Percentiles rank a stretch among this genome's conserved stretches.
These are phyloP conservation scores for Xylaria venustula DNA, from an alignment of 495 filamentous ascomycete genomes.

Conservation along the genomic window DNA sequence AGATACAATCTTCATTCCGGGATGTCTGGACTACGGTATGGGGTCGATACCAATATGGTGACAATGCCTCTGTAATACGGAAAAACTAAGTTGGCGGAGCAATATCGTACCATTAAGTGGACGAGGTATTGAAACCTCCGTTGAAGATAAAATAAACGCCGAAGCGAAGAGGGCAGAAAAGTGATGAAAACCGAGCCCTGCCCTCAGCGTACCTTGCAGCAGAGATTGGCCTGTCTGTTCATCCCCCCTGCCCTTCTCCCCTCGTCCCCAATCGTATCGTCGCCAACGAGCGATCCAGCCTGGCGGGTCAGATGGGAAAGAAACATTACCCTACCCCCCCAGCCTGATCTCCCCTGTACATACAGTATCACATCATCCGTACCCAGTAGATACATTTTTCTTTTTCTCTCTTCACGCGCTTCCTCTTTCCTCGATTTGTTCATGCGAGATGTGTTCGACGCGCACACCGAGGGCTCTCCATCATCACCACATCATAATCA, in stretches of 20 bases:
- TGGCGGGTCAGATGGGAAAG: not conserved
- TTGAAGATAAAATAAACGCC: not conserved
- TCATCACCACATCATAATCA: not conserved
- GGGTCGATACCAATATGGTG: too few species aligned
- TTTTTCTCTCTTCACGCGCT: not conserved
- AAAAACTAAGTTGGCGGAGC: too few species aligned
- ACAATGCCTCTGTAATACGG: too few species aligned
- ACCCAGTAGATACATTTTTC: not conserved
- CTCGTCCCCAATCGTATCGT: not conserved
- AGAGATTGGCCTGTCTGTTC: not conserved
- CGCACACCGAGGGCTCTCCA: not conserved
- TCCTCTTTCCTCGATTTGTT: not conserved
- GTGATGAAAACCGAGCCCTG: not conserved
- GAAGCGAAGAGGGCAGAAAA: not conserved
- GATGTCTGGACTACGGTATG: too few species aligned
- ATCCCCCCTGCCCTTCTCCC: not conserved
- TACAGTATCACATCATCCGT: not conserved
- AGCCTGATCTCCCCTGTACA: not conserved
- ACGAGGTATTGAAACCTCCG: too few species aligned
- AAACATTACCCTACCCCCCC: not conserved
- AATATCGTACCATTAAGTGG: too few species aligned
- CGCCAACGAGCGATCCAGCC: not conserved
- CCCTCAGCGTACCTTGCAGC: slow-evolving; percentile 10
- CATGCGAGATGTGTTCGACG: not conserved
- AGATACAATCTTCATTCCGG: too few species aligned